phyloP scores from a whole-genome alignment of 1,284 basidiomycete species.

The Ceratobasidium sp. region DNA sequence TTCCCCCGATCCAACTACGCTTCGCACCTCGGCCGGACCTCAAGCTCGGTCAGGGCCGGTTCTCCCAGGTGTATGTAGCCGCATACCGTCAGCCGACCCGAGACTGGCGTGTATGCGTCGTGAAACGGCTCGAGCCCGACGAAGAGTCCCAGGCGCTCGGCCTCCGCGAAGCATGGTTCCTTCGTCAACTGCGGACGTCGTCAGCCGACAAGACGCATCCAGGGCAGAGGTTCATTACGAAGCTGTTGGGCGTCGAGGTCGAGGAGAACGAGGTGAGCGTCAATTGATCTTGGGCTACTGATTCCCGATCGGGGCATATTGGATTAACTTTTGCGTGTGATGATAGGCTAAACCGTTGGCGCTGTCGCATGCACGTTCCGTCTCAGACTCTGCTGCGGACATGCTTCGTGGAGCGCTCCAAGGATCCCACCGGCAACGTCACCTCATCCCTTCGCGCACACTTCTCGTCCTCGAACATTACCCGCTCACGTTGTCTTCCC shows the following conservation, averaged over 20 bases:
- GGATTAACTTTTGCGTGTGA: conserved; percentile 13
- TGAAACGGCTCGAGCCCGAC: conserved; percentile 61
- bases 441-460: conserved; percentile 29
- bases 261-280: conserved; percentile 41
- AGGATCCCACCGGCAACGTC: conserved; percentile 11
- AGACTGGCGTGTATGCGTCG: conserved; percentile 61
- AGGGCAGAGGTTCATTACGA: conserved; percentile 46
- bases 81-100: conserved; percentile 54
- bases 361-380: conserved; percentile 27
- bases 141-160: conserved; percentile 62
- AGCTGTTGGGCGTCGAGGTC: conserved; percentile 45
- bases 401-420: conserved; percentile 17
- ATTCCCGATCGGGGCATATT: conserved; percentile 25
- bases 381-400: conserved; percentile 32
- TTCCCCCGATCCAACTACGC: conserved; percentile 51
- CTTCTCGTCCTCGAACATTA: conserved; percentile 34
- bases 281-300: neutral
- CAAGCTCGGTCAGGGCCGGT: conserved; percentile 61
- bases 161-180: conserved; percentile 63
- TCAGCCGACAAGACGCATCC: conserved; percentile 26
- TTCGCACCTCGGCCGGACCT: conserved; percentile 56
- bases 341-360: conserved; percentile 15
- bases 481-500: conserved; percentile 36
- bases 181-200: conserved; percentile 56
- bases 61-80: conserved; percentile 62